A percentile compares a stretch with the other conserved stretches of the same genome.
phyloP scores from a whole-genome alignment of 176 grass and related monocot species.

The Secale cereale region DNA sequence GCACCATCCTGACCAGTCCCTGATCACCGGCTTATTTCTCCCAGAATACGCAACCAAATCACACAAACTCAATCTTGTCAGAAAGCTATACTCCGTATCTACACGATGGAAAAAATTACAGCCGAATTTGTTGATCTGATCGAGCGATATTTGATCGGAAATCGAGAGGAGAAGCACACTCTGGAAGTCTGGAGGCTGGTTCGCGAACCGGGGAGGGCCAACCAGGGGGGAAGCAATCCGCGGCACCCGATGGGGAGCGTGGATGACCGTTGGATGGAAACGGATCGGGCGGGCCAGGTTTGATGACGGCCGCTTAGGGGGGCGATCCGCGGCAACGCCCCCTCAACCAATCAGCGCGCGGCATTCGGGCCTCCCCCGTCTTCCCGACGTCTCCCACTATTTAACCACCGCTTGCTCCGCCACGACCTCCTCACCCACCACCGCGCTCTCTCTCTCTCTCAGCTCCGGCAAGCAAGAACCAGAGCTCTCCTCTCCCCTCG shows the following conservation, averaged over 20 bases:
- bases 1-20: conserved; percentile 43
- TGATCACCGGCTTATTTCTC: conserved; percentile 38
- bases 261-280: conserved; percentile 21
- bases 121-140: fast-evolving
- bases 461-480: background rate
- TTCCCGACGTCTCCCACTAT: conserved; percentile 34
- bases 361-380: conserved; percentile 7
- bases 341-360: conserved; percentile 47
- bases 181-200: background rate
- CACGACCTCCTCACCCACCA: conserved; percentile 7
- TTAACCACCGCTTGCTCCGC: conserved; percentile 44
- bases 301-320: background rate
- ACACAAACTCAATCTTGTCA: background rate
- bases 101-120: background rate
- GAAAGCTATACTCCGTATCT: conserved; percentile 26
- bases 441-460: background rate
- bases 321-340: conserved; percentile 51
- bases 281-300: conserved; percentile 37
- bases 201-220: background rate
- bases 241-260: background rate
- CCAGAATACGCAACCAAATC: background rate
- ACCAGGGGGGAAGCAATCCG: conserved; percentile 36
- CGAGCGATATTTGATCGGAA: conserved; percentile 36
- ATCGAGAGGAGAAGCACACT: conserved; percentile 82
- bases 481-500: background rate